phyloP scores from a whole-genome alignment of 257 asterid genomes.

The Ocimum tenuiflorum region DNA sequence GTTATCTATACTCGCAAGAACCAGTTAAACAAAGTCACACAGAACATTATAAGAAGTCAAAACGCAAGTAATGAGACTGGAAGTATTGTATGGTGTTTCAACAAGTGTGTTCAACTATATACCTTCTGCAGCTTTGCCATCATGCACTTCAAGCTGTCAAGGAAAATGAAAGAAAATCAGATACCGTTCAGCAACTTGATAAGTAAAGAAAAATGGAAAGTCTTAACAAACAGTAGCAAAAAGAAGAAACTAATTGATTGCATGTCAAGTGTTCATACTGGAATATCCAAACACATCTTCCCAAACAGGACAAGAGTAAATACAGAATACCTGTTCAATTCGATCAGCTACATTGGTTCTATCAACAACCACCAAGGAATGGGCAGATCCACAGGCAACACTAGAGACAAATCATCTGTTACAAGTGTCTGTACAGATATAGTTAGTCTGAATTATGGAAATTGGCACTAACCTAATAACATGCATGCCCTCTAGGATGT shows the following conservation, averaged over 20 bases:
- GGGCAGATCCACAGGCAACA: conserved; percentile 92
- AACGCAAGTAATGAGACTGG: not conserved
- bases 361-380: conserved; percentile 75
- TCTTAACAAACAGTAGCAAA: not conserved
- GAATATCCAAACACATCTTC: not conserved
- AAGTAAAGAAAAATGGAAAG: not conserved
- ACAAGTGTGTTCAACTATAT: conserved; percentile 12
- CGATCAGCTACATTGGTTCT: conserved; percentile 56
- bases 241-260: not conserved
- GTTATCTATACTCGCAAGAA: not conserved
- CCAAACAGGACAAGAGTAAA: not conserved
- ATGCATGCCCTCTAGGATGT: conserved; percentile 85
- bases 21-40: not conserved
- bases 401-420: conserved; percentile 28
- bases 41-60: not conserved
- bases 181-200: not conserved
- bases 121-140: conserved; percentile 89
- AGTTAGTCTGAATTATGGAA: not conserved
- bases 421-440: conserved; percentile 2
- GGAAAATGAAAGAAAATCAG: conserved; percentile 25
- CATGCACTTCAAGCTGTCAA: conserved; percentile 75
- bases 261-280: not conserved
- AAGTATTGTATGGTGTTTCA: not conserved
- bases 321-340: conserved; percentile 59
- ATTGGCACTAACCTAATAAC: conserved; percentile 55